Base-by-base conservation (phyloP, 2,329 filamentous ascomycete species). In the Hypoxylon sp. region DNA sequence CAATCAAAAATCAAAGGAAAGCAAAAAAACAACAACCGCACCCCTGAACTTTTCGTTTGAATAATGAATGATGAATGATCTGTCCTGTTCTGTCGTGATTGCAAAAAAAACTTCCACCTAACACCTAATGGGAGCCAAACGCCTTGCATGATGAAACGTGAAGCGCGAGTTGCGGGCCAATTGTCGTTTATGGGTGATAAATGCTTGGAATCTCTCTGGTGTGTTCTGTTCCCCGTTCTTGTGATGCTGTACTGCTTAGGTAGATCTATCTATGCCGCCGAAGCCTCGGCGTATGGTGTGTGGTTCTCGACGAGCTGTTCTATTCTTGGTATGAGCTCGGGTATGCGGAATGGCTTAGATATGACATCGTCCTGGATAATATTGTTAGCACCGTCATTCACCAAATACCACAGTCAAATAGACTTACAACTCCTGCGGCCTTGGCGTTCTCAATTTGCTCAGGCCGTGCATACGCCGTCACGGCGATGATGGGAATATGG, bases 401-500 rank as follows among this genome's bases (percentile, higher is more conserved):
- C 6, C 17, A 51, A 19, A 5, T 10, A 55, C 10, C 9, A 46
- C 10, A 60, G 13, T 56, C 13, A 5, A 41, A 10, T 5, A 62
- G 46, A 83, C 87, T 82, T 80, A 90, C 90, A 82, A 94, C 93
- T 38, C 92, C 92, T 21, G 91, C 90, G 60, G 86, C 84, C 75
- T 92, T 87, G 59, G 92, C 91, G 70, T 86, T 89, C 71, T 87
- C 85, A 65, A 93, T 90, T 79, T 94, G 91, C 81, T 93, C 90
- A 3, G 87, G 86, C 75, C 92, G 84, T 38, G 91, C 92, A 78
- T 94, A 94, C 1, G 92, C 92, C 38, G 92, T 94, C n/a, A 92
- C 91, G n/a, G 90, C 91, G 72, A 93, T 92, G 72, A 93, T 92
- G 2, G 91, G 90, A n/a, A 93, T 87, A 74, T 93, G 91, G 53